Evolutionary conservation across 192 early-diverging fungal genomes (phyloP).

Genomic region (Lobosporangium transversale): DNA sequence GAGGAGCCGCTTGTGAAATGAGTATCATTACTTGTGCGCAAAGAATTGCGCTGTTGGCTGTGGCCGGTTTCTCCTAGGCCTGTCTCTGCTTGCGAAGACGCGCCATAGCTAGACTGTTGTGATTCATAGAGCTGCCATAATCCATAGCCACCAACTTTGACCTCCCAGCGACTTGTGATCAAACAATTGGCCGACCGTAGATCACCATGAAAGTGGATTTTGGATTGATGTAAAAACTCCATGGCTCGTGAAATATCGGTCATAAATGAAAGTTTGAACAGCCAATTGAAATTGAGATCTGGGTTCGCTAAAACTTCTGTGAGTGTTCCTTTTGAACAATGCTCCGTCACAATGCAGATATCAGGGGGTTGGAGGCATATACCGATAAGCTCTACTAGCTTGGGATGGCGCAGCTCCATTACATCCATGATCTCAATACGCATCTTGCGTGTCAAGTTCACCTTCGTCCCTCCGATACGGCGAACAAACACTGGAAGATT

Average conservation of each 20-base stretch:
- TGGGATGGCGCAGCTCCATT: slow-evolving; percentile 53
- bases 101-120: slow-evolving; percentile 22
- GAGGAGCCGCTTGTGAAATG: slow-evolving; percentile 3
- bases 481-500: slow-evolving; percentile 52
- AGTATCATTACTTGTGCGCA: slow-evolving; percentile 19
- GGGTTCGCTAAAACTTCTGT: slow-evolving; percentile 52
- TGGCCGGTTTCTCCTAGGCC: background rate
- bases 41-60: slow-evolving; percentile 8
- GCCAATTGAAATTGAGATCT: slow-evolving; percentile 55
- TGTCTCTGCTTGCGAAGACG: background rate
- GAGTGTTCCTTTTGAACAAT: slow-evolving; percentile 57
- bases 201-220: slow-evolving; percentile 52
- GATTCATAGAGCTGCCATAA: slow-evolving; percentile 34
- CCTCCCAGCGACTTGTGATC: slow-evolving; percentile 57
- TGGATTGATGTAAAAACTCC: slow-evolving; percentile 58
- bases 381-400: slow-evolving; percentile 54
- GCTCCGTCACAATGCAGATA: slow-evolving; percentile 55
- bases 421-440: slow-evolving; percentile 52
- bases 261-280: slow-evolving; percentile 59
- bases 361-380: slow-evolving; percentile 51
- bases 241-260: slow-evolving; percentile 56
- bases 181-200: slow-evolving; percentile 50
- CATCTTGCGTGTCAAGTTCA: slow-evolving; percentile 30
- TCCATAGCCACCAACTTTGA: slow-evolving; percentile 58
- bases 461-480: slow-evolving; percentile 35